Percentiles rank a stretch among this genome's conserved stretches.
Evolutionary conservation across 2,329 filamentous ascomycete genomes (phyloP).

Genomic region (Waltergamsia citrina): DNA sequence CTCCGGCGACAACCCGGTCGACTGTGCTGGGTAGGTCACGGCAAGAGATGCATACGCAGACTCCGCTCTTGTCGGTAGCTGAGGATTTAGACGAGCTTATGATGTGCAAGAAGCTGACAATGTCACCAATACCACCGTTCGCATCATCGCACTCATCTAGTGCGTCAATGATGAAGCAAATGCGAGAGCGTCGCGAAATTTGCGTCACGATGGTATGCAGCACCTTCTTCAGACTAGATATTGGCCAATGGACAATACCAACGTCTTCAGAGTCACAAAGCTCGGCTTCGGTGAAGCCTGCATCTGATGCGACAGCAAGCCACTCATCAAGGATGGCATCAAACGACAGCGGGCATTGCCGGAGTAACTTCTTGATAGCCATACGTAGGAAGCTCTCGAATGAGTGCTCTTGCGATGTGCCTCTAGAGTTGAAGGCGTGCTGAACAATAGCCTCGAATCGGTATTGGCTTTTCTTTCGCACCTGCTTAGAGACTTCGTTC

Average conservation of each 20-base stretch:
- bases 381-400: background rate
- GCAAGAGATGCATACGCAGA: background rate
- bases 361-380: background rate
- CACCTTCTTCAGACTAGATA: background rate
- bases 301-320: background rate
- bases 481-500: conserved; percentile 5
- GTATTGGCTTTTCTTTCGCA: conserved; percentile 1
- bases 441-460: background rate
- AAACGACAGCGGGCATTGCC: background rate
- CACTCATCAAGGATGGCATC: background rate
- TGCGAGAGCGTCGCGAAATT: background rate
- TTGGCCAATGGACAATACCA: background rate
- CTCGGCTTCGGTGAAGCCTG: background rate
- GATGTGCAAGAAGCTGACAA: background rate
- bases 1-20: background rate
- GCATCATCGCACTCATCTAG: background rate
- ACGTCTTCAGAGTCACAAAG: background rate
- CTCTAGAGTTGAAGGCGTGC: background rate
- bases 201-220: background rate
- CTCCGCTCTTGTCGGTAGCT: background rate
- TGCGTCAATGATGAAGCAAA: background rate
- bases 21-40: background rate
- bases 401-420: background rate
- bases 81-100: background rate
- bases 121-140: background rate